Base-by-base conservation (phyloP, 179 eudicot species). In the Actinidia arguta region DNA sequence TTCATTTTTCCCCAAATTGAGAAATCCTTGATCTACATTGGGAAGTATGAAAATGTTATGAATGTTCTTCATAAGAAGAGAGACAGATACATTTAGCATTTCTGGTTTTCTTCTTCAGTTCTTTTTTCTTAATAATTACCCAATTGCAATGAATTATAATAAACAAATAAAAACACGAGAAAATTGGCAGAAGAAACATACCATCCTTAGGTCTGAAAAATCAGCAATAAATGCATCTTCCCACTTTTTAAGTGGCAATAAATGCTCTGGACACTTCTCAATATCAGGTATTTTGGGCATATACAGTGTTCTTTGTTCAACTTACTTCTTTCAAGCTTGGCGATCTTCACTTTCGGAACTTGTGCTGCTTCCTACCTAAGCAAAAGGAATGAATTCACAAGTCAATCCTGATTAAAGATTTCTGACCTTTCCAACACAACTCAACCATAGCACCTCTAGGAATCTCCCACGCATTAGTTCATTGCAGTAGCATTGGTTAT, bases 261-360 rank as follows among this genome's bases (percentile, higher is more conserved):
- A 87, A 73, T 93, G 92, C 82, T 89, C 90, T 9, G 97, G 98
- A 85, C 98, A 97, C 81, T 89, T 88, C 54, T 86, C 91, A 80
- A 97, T 90, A 80, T 92, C 94, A 78, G 99, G 98, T 80, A 97
- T 95, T 48, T 82, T 85, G 25, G 98, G 98, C 94, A 97, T 95
- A 87, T 97, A 97, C 51, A 80, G 86, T 95, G 99, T 81, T 93
- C 94, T 82, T 86, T 88, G 44, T 78, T 85, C 27, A 88, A 18
- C 86, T 85, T 93, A 61, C 81, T 88, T 76, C 82, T 86, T 76
- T 90, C 88, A 59, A 91, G 91, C 89, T 93, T 95, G 68, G 87
- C 97, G 79, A 92, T 90, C 85, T 85, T 93, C 81, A 97, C 99
- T 81, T 95, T 93, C 3, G 98, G 98, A 72, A 95, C 87, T 55